Base-by-base conservation (phyloP, 306 rosid species). In the Dalbergia cochinchinensis region DNA sequence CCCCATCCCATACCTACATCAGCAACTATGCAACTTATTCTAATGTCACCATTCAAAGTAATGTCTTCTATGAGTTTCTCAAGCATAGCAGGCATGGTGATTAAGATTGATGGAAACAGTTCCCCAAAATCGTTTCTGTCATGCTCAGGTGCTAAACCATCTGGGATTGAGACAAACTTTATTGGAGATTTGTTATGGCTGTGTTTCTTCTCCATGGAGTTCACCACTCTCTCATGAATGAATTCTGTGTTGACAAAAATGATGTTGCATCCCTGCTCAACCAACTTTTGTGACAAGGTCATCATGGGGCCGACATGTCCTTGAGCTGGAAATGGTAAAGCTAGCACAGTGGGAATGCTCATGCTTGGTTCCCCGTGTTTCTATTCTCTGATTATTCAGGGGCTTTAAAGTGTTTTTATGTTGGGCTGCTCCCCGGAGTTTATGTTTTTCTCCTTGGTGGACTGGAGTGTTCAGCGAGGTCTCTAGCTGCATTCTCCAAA, bases 231-330 rank as follows among this genome's bases (percentile, higher is more conserved):
- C 44, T 44, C 74, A 57, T 85, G 86, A 54, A 42, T 11, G 68
- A 11, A 33, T 0, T 85, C 84, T 11, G 78, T 67, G 75, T 82
- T 78, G 12, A 85, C 83, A 57, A 82, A 82, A 12, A 76, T 78
- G 75, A 82, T 63, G 11, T 78, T 62, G 74, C 62, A 73, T 18
- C 84, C 86, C 33, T 63, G 78, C 35, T 67, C 42, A 3, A 42
- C 74, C 16, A 82, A 34, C 48, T 83, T 34, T 2, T 75, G 78
- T 9, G 85, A 77, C 11, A 85, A 73, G n/a, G 11, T 42, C 78
- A 85, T 67, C 31, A 81, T 5, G 53, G 88, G 78, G 26, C 60
- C 78, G 44, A 85, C 86, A 73, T 81, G 88, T 50, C 88, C 88
- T 54, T 85, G 85, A 20, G 78, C 81, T 7, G 83, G 88, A 54